Evolutionary conservation across 2,329 filamentous ascomycete genomes (phyloP), one percentile per base, ranked within the genome.

Genomic region (Dendryphion nanum): DNA sequence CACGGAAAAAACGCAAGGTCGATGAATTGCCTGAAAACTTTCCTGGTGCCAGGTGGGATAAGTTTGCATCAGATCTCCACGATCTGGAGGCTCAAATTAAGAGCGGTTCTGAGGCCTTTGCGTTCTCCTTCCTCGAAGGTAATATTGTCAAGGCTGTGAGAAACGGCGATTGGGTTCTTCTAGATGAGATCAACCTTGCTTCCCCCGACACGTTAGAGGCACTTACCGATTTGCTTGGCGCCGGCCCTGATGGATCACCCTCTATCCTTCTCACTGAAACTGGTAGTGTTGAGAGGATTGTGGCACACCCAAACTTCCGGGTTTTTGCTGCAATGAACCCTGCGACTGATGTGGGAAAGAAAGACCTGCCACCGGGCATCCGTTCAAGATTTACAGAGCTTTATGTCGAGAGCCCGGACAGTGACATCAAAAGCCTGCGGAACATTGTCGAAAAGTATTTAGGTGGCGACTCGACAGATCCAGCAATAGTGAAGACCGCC

Each of bases 271-370:
- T 99, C 6, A 90, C 90, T 0, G 93, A 99, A 69, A 93, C 89
- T 26, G 93, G 93, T 24, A 89, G 93, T 51, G 88, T 95, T 30
- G 89, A 97, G 64, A 81, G 90, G 48, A 83, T 98, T 23, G 77
- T 83, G 44, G 93, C 90, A 1, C 91, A 98, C 64, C 84, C 89
- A 0, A 83, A 95, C 48, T 98, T 99, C 64, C 83, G 93, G 26
- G 86, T 99, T 12, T 98, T 99, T 59, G 94, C 88, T 35, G 93
- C 94, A 18, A 99, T 99, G 93, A 99, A 99, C 58, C 93, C 93
- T 19, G 93, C 93, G 4, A 98, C 93, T 3, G 93, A 99, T 70
- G 83, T 96, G 39, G 93, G 94, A 44, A 99, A 98, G 69, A 84
- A 91, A 39, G 93, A 98, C 64, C 72, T 99, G 13, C 89, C 91